Evolutionary conservation across 768 basidiomycete species (phyloP).

Genomic region (Leccinum fibrillosum): DNA sequence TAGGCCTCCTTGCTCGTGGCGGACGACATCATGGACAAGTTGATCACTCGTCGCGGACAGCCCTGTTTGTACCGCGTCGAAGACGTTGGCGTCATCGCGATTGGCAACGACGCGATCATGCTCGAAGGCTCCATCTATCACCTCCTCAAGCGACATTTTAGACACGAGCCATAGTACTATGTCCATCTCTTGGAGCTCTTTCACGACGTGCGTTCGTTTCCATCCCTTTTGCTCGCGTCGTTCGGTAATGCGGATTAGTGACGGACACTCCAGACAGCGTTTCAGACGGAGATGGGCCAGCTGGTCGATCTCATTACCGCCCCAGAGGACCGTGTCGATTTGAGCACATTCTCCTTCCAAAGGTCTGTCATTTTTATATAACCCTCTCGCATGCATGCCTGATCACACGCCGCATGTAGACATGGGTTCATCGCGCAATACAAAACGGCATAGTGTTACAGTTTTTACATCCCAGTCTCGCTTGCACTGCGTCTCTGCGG

Average conservation of each 20-base stretch:
- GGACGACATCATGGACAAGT: constrained; percentile 94
- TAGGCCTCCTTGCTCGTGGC: constrained; percentile 96
- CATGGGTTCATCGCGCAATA: neutral
- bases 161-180: constrained; percentile 67
- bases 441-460: constrained; percentile 60
- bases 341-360: neutral
- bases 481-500: constrained; percentile 1
- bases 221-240: neutral
- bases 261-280: constrained; percentile 1
- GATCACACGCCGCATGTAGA: neutral
- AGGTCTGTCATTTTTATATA: neutral
- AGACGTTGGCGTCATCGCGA: constrained; percentile 70
- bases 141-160: constrained; percentile 85
- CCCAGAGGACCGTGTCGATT: no score
- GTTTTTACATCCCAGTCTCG: constrained; percentile 4
- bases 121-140: constrained; percentile 91
- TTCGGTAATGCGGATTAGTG: neutral
- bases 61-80: constrained; percentile 88
- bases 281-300: constrained; percentile 1
- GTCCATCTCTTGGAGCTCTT: constrained; percentile 88
- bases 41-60: constrained; percentile 90
- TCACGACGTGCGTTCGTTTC: constrained; percentile 59
- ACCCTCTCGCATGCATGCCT: neutral
- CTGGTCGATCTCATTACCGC: neutral
- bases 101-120: constrained; percentile 92